A percentile compares a stretch with the other conserved stretches of the same genome.
These are phyloP conservation scores for Panicum virgatum DNA, from an alignment of 202 grass and related monocot species.

Conservation along the genomic window DNA sequence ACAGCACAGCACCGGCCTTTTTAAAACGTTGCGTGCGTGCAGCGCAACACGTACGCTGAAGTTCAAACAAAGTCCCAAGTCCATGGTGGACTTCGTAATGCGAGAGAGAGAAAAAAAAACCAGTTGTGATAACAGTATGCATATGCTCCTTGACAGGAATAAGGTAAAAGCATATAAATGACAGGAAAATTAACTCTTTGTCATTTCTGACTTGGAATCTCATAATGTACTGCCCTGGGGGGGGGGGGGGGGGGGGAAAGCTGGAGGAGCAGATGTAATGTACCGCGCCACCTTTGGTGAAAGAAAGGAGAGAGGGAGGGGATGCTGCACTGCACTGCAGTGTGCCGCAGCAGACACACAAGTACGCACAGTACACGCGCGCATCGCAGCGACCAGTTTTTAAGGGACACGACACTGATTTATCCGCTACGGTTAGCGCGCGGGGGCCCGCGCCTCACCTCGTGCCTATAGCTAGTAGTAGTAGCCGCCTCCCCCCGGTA, in stretches of 20 bases:
- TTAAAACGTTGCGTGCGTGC: too few species aligned
- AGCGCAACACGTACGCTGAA: too few species aligned
- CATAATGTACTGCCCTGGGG: neutral
- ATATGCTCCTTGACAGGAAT: too few species aligned
- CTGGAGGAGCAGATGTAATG: neutral
- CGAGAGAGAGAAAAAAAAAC: neutral
- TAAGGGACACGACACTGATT: constrained; percentile 31
- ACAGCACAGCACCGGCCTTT: too few species aligned
- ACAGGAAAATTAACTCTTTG: too few species aligned
- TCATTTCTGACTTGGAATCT: neutral
- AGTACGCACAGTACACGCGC: neutral
- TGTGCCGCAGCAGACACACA: neutral
- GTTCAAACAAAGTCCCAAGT: neutral
- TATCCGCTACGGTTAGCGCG: neutral
- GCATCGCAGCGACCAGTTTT: constrained; percentile 1
- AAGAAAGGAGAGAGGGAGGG: too few species aligned
- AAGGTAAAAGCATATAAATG: too few species aligned
- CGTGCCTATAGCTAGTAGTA: too few species aligned
- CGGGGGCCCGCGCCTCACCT: neutral
- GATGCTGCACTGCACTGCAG: neutral
- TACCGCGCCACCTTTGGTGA: constrained; percentile 3
- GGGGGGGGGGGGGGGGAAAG: too few species aligned
- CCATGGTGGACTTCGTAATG: neutral
- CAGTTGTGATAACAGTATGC: too few species aligned
- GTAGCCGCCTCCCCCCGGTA: too few species aligned